Percentiles rank a stretch among this genome's conserved stretches.
Conservation (phyloP, 208 protist species). For the Strigomonas culicis region DNA sequence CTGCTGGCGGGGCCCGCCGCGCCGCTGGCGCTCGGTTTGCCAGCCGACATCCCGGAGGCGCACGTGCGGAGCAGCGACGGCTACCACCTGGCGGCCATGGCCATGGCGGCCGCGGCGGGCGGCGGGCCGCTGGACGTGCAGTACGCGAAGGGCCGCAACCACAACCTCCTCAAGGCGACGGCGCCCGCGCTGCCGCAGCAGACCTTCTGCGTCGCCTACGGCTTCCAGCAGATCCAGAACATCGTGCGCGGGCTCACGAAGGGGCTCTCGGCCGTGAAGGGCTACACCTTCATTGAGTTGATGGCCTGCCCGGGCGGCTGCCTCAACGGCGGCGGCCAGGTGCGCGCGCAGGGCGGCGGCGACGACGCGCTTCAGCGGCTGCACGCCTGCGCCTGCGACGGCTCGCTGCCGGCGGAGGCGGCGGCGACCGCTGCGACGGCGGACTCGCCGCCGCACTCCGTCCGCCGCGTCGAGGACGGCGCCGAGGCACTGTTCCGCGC, state of each 20-base stretch:
- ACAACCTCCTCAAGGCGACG: slow-evolving; percentile 38
- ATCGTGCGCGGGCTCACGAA: slow-evolving; percentile 93
- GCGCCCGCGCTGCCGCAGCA: slow-evolving; percentile 28
- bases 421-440: too few relatives aligned
- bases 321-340: slow-evolving; percentile 97
- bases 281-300: slow-evolving; percentile 95
- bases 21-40: not conserved
- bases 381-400: too few relatives aligned
- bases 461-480: not conserved
- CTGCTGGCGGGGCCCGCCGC: slow-evolving; percentile 3
- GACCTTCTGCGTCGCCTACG: slow-evolving; percentile 90
- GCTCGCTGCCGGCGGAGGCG: too few relatives aligned
- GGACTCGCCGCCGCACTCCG: slow-evolving; percentile 3
- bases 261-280: slow-evolving; percentile 30
- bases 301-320: slow-evolving; percentile 98
- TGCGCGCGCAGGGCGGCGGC: slow-evolving; percentile 20
- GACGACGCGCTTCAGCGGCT: not conserved
- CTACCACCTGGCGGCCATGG: slow-evolving; percentile 52
- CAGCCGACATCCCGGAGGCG: not conserved
- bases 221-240: slow-evolving; percentile 99
- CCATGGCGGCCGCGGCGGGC: slow-evolving; percentile 5
- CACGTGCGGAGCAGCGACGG: slow-evolving; percentile 35
- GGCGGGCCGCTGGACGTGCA: not conserved
- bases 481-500: not conserved
- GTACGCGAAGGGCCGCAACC: slow-evolving; percentile 48